Evolutionary conservation across 2,329 filamentous ascomycete genomes (phyloP).

Genomic region (Aspergillus pseudoterreus): DNA sequence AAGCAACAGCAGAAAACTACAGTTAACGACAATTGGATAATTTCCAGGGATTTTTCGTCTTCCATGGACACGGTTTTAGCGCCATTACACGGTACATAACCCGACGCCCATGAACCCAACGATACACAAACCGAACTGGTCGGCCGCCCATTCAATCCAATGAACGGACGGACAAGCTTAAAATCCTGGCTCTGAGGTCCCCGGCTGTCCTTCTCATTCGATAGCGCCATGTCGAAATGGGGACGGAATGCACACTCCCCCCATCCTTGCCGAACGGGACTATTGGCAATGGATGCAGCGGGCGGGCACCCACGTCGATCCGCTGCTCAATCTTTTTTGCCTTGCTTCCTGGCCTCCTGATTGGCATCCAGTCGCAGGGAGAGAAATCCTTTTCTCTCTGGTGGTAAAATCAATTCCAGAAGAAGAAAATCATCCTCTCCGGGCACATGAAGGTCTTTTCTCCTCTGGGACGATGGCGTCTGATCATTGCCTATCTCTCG

Average conservation of each 20-base stretch:
- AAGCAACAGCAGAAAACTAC: too few species aligned
- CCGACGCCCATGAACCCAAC: not conserved
- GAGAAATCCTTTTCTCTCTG: not conserved
- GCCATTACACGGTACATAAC: not conserved
- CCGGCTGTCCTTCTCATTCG: conserved; percentile 8
- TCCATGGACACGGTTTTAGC: not conserved
- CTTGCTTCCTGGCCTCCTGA: conserved; percentile 28
- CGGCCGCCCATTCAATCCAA: not conserved
- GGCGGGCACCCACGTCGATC: conserved; percentile 35
- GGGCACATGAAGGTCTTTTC: not conserved
- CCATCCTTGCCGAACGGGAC: conserved; percentile 29
- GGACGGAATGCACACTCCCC: conserved; percentile 19
- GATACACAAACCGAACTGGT: conserved; percentile 1
- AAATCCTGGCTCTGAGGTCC: conserved; percentile 11
- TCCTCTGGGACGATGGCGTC: conserved; percentile 4
- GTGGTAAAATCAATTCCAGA: not conserved
- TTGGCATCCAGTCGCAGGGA: conserved; percentile 18
- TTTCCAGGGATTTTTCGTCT: not conserved
- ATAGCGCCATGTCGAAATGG: conserved; percentile 24
- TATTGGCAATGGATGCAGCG: conserved; percentile 35
- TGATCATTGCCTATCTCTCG: conserved; percentile 4
- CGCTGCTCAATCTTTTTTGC: conserved; percentile 25
- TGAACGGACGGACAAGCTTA: conserved; percentile 11
- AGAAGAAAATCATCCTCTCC: not conserved
- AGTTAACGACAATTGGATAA: too few species aligned